Evolutionary conservation across 2,329 filamentous ascomycete genomes (phyloP), one percentile per base, ranked within the genome.

Genomic region (Colletotrichum tanaceti): DNA sequence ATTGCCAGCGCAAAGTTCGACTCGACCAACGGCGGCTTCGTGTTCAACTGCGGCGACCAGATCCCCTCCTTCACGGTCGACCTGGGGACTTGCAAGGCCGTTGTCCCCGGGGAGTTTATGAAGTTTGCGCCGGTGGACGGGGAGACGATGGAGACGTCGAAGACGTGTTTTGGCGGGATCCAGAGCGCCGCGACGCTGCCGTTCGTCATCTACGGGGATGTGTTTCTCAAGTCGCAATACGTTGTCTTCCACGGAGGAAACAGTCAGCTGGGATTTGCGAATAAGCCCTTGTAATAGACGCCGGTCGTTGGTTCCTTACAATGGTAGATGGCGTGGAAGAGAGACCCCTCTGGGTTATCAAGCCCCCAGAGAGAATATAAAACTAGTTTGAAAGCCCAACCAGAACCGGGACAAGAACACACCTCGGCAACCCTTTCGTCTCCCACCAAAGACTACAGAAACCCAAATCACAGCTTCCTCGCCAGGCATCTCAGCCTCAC

Each of bases 41-140:
- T 85, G 18, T 87, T 90, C 77, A 82, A 85, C 16, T 92, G 90
- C 82, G 74, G 73, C 38, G 73, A 84, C 4, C 76, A 73, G 73
- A 68, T 91, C 81, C 86, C 80, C 1, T 77, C 80, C 58, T 82
- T 81, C 49, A 72, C 68, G 39, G 77, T 81, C 69, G 76, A 74
- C 2, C 71, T 82, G 16, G 79, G 75, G 7, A 38, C 28, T 1
- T 81, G 80, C 63, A 71, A 76, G 1, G 80, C 78, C 20, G 68
- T 64, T 7, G 72, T 82, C 1, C 80, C 80, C 0, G 79, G 79
- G 0, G 35, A 74, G 24, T 82, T 79, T 68, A 77, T 82, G 52
- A 80, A 77, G 61, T 82, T 81, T 59, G 77, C 77, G 10, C 66
- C 54, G 5, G 60, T 76, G 10, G 74, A 75, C 20, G 64, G 63